A percentile compares a stretch with the other conserved stretches of the same genome.
Conservation (phyloP, 2,329 filamentous ascomycete species). For the Iodosphaeria phyllophila region DNA sequence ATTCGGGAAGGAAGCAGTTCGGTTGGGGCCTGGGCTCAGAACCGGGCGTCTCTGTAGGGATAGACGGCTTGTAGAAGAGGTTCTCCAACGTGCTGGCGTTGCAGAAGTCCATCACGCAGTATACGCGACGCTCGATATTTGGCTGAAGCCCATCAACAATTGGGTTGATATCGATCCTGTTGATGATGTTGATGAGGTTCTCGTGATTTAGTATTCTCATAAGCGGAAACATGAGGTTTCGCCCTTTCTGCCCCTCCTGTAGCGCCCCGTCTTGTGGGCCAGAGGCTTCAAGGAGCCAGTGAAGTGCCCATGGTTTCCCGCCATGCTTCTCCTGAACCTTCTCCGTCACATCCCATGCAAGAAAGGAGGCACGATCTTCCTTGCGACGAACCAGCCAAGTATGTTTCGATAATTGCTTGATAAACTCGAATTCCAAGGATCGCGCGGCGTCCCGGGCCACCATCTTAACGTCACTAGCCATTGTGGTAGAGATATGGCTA, state of each 20-base stretch:
- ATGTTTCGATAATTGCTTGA: too few species aligned
- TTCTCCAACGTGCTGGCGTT: constrained; percentile 28
- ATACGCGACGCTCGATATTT: constrained; percentile 8
- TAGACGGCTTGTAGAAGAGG: constrained; percentile 13
- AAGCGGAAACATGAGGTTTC: constrained; percentile 11
- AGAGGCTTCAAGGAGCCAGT: too few species aligned
- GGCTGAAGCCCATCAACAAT: neutral
- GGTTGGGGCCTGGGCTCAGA: constrained; percentile 5
- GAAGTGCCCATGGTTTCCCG: constrained; percentile 3
- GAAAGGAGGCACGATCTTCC: constrained; percentile 8
- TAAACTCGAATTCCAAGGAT: too few species aligned
- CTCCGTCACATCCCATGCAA: constrained; percentile 12
- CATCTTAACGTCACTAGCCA: too few species aligned
- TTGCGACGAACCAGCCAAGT: constrained; percentile 12
- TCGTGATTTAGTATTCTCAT: constrained; percentile 26
- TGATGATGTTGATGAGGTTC: constrained; percentile 25
- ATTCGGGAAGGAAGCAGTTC: constrained; percentile 25
- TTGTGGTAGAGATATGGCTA: too few species aligned
- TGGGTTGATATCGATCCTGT: constrained; percentile 13
- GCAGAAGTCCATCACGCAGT: constrained; percentile 32
- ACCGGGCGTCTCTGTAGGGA: neutral
- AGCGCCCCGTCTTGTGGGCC: too few species aligned
- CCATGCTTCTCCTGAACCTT: constrained; percentile 4
- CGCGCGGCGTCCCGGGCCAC: too few species aligned
- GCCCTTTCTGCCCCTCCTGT: too few species aligned